Conservation (phyloP, 306 rosid species). For the Quercus parvula region DNA sequence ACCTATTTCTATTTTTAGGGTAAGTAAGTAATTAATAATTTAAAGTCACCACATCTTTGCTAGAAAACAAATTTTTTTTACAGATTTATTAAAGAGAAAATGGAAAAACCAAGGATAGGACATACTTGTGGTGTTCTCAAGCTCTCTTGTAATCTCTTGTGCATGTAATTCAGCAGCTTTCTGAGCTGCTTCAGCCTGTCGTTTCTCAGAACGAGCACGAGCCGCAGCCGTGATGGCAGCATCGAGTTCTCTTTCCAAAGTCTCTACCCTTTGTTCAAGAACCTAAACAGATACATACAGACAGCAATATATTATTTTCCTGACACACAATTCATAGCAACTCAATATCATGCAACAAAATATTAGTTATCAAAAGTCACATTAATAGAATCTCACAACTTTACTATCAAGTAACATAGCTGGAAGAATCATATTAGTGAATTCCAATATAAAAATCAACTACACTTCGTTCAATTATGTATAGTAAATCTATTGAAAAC, state of each 20-base stretch:
- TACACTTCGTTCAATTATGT: background rate
- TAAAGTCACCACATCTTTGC: background rate
- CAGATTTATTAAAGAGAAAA: background rate
- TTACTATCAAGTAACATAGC: no score
- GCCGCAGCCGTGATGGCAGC: constrained; percentile 92
- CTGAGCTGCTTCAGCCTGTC: constrained; percentile 83
- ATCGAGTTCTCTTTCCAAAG: constrained; percentile 87
- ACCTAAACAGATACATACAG: constrained; percentile 33
- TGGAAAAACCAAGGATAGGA: background rate
- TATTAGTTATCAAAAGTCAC: background rate
- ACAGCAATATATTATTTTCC: background rate
- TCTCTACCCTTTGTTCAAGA: constrained; percentile 77
- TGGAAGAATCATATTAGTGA: no score
- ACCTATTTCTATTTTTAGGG: no score
- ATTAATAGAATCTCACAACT: no score
- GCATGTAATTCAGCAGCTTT: constrained; percentile 79
- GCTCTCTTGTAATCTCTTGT: constrained; percentile 73
- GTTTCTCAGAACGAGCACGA: constrained; percentile 82
- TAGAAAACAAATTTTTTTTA: background rate
- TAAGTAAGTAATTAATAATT: background rate
- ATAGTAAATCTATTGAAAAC: no score
- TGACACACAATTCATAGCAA: background rate
- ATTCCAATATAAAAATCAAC: no score
- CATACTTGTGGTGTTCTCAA: constrained; percentile 94
- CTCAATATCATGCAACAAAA: background rate